Base-by-base conservation (phyloP, 2,329 filamentous ascomycete genomes). In the Ceratocystis ficicola region DNA sequence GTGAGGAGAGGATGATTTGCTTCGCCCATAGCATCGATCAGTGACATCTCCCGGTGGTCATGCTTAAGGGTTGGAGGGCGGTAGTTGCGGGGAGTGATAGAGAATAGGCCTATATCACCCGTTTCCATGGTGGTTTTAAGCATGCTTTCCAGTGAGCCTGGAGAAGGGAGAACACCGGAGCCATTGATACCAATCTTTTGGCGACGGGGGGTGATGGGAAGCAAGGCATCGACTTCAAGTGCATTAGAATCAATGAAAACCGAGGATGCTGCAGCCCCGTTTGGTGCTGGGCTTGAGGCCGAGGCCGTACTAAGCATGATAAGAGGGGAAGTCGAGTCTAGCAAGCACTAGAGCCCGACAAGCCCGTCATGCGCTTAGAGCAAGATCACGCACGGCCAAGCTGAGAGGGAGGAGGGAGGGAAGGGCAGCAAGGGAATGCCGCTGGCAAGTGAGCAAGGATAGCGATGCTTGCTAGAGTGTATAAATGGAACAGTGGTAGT, bases 121-220 rank as follows among this genome's bases (percentile, higher is more conserved):
- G 83, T 85, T 71, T 86, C 84, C 0, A 83, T 86, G 1, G 82
- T 85, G 2, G 81, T 86, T 74, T 82, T 86, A 67, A 86, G 76
- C 84, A 86, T 86, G 72, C 82, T 81, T 69, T 84, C 80, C n/a
- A 86, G 74, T 1, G 81, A 81, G 4, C 79, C 81, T 0, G 82
- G 81, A 0, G 76, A 80, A 59, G 74, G 76, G 15, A 80, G 75
- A 63, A 80, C 73, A 2, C 63, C 63, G 15, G 63, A 65, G 32
- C 63, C 63, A 22, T 65, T 65, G 63, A 65, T 65, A 2, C 48
- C 63, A 41, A 67, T 59, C 63, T 63, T 65, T 36, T 46, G 66
- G n/a, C 66, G 66, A 28, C 66, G 66, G 6, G 66, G 66, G 5
- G 66, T 67, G 15, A 62, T 46, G 10, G 66, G 66, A 46, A 67